Base-by-base conservation (phyloP, 805 yeast species). In the Teunomyces tritomae region DNA sequence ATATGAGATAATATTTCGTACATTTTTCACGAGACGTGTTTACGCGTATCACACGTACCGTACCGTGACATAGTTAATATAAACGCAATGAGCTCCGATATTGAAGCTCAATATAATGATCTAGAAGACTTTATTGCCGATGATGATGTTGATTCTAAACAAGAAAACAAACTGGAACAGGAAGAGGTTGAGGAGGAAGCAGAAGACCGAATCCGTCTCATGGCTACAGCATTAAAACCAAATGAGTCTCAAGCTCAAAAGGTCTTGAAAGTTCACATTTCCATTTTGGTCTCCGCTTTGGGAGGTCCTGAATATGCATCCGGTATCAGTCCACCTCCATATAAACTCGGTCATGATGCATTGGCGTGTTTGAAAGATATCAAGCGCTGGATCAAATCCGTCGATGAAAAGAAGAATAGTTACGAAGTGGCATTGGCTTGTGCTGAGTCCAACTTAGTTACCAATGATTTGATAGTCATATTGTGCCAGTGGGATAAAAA, bases 401-500 rank as follows among this genome's bases (percentile, higher is more conserved):
- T 88, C 40, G 98, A 92, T 64, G 94, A 88, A 48, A 76, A 76
- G 37, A 76, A 80, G 45, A 75, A 80, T 45, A 73, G 84, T 11
- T 84, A 83, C 75, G 89, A 85, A 50, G 97, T 92, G 4, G 96
- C 96, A 0, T 75, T 87, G 44, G 96, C 96, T 0, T 85, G 95
- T 52, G 87, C 89, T 4, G 92, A 87, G 46, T 82, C 87, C 10
- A 85, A 86, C 1, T 71, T 94, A 8, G 84, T 92, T 5, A 62
- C 73, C 1, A 82, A 81, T 55, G 98, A 92, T 65, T 65, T 94
- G 46, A 62, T 85, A 5, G 85, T 84, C 8, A 89, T 94, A 20
- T 62, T 94, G 39, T 74, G 85, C 20, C 84, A 82, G 58, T 87
- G 92, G 89, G 89, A 86, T 43, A 50, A 53, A 66, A 32, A 63